Evolutionary conservation across 306 rosid species (phyloP).

Genomic region (Vigna hirtella): DNA sequence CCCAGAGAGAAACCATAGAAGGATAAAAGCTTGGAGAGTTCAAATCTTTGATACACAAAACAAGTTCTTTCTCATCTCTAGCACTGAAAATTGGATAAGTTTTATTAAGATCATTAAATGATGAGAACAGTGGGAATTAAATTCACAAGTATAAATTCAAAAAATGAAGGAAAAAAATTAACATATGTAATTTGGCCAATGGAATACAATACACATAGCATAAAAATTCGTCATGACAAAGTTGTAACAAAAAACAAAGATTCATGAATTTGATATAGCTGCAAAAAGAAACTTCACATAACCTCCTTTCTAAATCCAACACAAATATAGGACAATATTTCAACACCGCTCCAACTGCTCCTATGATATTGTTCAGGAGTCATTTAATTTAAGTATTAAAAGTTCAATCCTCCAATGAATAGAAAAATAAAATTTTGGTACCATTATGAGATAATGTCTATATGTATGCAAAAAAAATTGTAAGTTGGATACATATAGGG

Average conservation of each 20-base stretch:
- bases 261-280: neutral
- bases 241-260: neutral
- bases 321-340: neutral
- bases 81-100: constrained; percentile 65
- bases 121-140: neutral
- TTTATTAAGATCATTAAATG: constrained; percentile 20
- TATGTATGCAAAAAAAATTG: no score
- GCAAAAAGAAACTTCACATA: neutral
- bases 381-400: no score
- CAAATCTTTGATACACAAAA: constrained; percentile 72
- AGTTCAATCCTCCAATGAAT: no score
- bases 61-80: constrained; percentile 79
- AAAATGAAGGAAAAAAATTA: neutral
- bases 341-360: neutral
- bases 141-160: neutral
- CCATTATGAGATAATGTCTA: no score
- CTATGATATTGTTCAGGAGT: neutral
- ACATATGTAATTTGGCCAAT: neutral
- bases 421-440: no score
- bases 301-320: neutral
- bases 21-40: constrained; percentile 85
- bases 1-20: constrained; percentile 83
- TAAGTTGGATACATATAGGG: no score
- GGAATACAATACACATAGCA: neutral
- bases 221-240: neutral